These are phyloP conservation scores for Orobanche coerulescens DNA, from an alignment of 257 asterid species.

Conservation along the genomic window DNA sequence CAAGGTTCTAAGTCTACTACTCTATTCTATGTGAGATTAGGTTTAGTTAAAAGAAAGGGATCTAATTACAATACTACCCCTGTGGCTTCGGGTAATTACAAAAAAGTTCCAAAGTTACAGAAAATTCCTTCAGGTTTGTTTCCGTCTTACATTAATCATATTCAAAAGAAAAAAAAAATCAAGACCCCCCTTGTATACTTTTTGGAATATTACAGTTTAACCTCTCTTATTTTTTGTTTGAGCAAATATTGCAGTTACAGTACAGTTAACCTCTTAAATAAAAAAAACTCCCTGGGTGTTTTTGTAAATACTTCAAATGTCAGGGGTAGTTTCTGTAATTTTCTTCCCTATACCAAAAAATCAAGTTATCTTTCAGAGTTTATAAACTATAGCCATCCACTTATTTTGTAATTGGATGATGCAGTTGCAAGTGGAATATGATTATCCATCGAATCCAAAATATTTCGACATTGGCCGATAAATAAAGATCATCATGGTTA, in stretches of 20 bases:
- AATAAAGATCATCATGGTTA: constrained; percentile 14
- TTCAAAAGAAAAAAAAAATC: too few relatives aligned
- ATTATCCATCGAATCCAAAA: constrained; percentile 77
- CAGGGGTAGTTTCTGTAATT: neutral
- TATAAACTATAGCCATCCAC: too few relatives aligned
- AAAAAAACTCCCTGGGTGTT: neutral
- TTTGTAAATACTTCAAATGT: neutral
- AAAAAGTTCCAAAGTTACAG: neutral
- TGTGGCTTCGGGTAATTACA: neutral
- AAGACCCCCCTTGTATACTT: too few relatives aligned
- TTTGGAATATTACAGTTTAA: too few relatives aligned
- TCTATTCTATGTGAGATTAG: neutral
- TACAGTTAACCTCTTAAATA: too few relatives aligned
- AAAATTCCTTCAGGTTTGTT: neutral
- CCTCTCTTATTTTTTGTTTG: too few relatives aligned
- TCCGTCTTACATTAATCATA: neutral
- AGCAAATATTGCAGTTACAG: too few relatives aligned
- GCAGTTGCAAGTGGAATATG: constrained; percentile 84
- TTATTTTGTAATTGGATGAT: constrained; percentile 23
- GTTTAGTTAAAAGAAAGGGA: neutral
- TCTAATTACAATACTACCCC: neutral
- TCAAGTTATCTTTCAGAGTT: too few relatives aligned
- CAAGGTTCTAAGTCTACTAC: neutral
- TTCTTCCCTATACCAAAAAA: neutral
- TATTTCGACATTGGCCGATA: constrained; percentile 56